Base-by-base conservation (phyloP, 1,284 basidiomycete genomes). In the Tylopilus sp. region DNA sequence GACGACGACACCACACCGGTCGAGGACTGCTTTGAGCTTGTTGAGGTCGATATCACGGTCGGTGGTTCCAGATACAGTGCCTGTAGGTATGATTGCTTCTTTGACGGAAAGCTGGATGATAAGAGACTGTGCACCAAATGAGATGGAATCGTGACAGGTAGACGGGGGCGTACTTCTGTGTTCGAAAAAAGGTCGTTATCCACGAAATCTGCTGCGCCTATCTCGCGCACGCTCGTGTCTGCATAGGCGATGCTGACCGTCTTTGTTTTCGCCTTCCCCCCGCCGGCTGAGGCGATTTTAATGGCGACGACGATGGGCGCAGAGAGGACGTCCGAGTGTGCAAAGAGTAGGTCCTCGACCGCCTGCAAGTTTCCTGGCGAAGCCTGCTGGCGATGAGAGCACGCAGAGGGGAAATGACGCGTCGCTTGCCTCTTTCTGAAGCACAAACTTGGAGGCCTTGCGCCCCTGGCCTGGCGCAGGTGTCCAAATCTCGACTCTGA, bases 171-270 rank as follows among this genome's bases (percentile, higher is more conserved):
- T 49, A 93, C 93, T 76, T 99, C 96, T 3, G 89, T 88, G 64
- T 99, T 99, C 1, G 92, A 94, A 69, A 95, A 98, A 11, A 95
- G 74, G 55, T 99, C 97, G 60, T 96, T 97, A 64, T 99, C 97
- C 1, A 86, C 82, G 60, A 92, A 99, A 56, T 99, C 92, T 15
- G 91, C 78, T 0, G 87, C 82, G 6, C 89, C 89, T 4, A 91
- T 73, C 59, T 87, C 78, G 15, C 86, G 77, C 1, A 78, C 70
- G 52, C 72, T 97, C 0, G 88, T 84, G 61, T 91, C 87, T 0
- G 88, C 88, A 58, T 86, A 91, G 0, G 88, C 87, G 31, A 90
- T 70, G 1, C 86, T 87, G 21, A 91, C 69, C 1, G 77, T 75
- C 59, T 79, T 86, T 11, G 73, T 68, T 58, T 79, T 84, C 55